These are phyloP conservation scores for Blakeslea trispora DNA, from an alignment of 371 early-diverging fungal species.

Conservation along the genomic window DNA sequence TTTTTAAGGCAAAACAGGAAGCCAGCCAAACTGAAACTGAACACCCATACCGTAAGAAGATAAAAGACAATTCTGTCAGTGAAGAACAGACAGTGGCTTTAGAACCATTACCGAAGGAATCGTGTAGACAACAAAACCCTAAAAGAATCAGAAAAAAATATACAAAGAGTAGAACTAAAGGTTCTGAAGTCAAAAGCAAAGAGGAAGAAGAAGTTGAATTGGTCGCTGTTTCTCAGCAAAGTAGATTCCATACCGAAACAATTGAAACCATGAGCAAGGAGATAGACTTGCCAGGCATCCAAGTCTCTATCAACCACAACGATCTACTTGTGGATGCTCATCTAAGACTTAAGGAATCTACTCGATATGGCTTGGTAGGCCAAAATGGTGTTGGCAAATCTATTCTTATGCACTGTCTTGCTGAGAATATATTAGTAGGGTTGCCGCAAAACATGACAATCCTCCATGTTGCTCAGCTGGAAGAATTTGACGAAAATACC, in stretches of 20 bases:
- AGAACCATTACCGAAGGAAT: too few relatives aligned
- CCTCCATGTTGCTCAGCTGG: conserved; percentile 78
- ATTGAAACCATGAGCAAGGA: conserved; percentile 62
- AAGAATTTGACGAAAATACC: conserved; percentile 47
- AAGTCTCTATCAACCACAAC: conserved; percentile 63
- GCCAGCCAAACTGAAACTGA: conserved; percentile 1
- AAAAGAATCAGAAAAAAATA: conserved; percentile 14
- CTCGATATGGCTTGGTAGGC: conserved; percentile 80
- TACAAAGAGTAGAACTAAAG: neutral
- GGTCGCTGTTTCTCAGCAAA: conserved; percentile 81
- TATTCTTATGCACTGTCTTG: conserved; percentile 76
- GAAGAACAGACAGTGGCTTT: too few relatives aligned
- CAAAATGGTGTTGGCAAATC: conserved; percentile 94
- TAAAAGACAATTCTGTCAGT: too few relatives aligned
- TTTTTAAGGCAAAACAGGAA: neutral
- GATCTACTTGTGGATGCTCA: conserved; percentile 69
- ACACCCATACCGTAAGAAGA: neutral
- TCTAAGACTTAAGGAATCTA: conserved; percentile 61
- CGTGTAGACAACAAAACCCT: too few relatives aligned
- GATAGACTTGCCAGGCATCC: conserved; percentile 75
- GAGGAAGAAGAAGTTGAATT: conserved; percentile 42
- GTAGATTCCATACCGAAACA: conserved; percentile 86
- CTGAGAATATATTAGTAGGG: conserved; percentile 72
- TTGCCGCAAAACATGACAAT: conserved; percentile 77
- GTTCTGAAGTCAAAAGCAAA: conserved; percentile 10